phyloP scores from a whole-genome alignment of 2,329 filamentous ascomycete species.

The Penicillium sp. region DNA sequence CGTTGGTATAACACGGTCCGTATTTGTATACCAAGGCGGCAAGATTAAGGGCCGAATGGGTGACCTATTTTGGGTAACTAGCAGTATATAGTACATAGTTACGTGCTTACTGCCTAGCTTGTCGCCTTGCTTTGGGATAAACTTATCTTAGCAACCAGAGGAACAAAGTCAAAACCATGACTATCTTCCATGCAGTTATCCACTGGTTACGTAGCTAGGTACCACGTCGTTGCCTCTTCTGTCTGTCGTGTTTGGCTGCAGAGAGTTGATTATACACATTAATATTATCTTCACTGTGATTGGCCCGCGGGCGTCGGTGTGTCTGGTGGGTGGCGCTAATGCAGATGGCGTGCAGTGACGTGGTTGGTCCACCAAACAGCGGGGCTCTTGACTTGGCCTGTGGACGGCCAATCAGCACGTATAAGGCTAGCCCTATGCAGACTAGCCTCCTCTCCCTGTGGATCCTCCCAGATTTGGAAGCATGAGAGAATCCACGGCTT shows the following conservation, averaged over 20 bases:
- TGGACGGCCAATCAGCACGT: not conserved
- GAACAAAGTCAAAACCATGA: not conserved
- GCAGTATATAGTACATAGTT: too few relatives aligned
- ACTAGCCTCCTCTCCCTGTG: not conserved
- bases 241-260: too few relatives aligned
- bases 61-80: too few relatives aligned
- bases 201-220: not conserved
- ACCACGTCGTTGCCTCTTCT: not conserved
- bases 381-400: not conserved
- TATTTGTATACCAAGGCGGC: too few relatives aligned
- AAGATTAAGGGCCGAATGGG: not conserved
- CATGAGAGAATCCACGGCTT: conserved; percentile 1
- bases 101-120: too few relatives aligned
- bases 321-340: not conserved
- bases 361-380: conserved; percentile 4
- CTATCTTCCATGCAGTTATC: too few relatives aligned
- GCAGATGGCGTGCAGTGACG: conserved; percentile 2
- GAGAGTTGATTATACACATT: not conserved
- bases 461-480: not conserved
- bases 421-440: not conserved
- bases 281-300: not conserved
- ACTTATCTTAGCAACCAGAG: not conserved
- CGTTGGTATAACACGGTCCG: too few relatives aligned
- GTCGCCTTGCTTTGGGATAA: not conserved
- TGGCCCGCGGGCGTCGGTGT: conserved; percentile 1